Percentiles rank a stretch among this genome's conserved stretches.
These are phyloP conservation scores for Hydnum rufescens DNA, from an alignment of 768 basidiomycete genomes.

Conservation along the genomic window DNA sequence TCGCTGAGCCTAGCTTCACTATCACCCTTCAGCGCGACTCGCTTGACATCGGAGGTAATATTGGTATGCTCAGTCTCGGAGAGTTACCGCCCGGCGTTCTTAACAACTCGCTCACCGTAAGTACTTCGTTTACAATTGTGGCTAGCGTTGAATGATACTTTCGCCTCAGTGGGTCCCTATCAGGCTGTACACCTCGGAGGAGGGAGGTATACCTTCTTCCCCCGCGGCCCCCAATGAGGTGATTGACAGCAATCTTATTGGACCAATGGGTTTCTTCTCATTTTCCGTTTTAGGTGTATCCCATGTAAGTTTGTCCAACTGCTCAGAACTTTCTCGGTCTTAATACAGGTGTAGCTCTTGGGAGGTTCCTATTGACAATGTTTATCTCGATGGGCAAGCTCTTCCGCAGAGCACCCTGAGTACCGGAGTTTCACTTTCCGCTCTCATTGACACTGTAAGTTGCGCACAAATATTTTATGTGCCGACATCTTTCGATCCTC, in stretches of 20 bases:
- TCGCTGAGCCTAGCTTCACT: constrained; percentile 30
- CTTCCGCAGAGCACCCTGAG: constrained; percentile 31
- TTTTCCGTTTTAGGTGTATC: background rate
- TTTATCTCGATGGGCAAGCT: constrained; percentile 44
- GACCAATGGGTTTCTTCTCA: background rate
- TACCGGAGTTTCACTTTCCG: constrained; percentile 33
- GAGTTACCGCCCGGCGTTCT: constrained; percentile 34
- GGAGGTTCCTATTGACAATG: constrained; percentile 53
- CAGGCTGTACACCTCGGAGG: constrained; percentile 28
- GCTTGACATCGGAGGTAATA: constrained; percentile 46
- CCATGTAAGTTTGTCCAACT: background rate
- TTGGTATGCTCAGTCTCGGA: constrained; percentile 46
- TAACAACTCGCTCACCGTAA: constrained; percentile 17
- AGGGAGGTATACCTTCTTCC: constrained; percentile 38
- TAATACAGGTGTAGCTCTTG: constrained; percentile 26
- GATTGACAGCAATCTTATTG: constrained; percentile 11
- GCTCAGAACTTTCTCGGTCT: background rate
- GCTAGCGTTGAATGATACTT: background rate
- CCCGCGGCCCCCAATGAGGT: constrained; percentile 42
- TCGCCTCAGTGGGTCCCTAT: constrained; percentile 45
- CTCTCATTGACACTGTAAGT: constrained; percentile 50
- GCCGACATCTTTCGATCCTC: background rate
- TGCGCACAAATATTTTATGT: background rate
- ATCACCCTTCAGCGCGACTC: constrained; percentile 50
- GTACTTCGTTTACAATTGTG: background rate